phyloP scores from a whole-genome alignment of 2,329 filamentous ascomycete species.

The Aschersonia sp. region DNA sequence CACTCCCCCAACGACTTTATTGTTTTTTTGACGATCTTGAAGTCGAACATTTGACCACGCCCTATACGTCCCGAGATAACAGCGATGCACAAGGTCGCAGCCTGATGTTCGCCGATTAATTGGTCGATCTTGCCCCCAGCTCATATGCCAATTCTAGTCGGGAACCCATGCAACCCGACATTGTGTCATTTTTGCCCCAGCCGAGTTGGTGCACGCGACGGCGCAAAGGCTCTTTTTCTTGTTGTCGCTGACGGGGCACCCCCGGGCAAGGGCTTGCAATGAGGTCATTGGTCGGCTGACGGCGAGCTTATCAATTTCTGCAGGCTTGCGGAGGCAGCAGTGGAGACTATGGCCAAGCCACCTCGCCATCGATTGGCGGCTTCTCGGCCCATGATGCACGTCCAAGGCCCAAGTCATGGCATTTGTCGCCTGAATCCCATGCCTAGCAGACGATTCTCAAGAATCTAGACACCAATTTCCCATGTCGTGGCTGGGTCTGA shows the following conservation, averaged over 20 bases:
- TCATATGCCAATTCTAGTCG: no score
- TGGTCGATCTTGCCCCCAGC: no score
- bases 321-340: background rate
- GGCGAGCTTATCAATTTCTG: background rate
- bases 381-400: background rate
- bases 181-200: no score
- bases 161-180: no score
- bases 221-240: background rate
- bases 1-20: no score
- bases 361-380: background rate
- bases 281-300: constrained; percentile 3
- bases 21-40: no score
- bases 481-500: background rate
- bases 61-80: no score
- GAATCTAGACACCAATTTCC: background rate
- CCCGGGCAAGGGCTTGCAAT: background rate
- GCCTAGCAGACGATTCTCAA: background rate
- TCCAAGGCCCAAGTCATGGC: background rate
- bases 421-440: constrained; percentile 1
- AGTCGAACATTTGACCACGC: no score
- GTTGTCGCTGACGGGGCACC: background rate
- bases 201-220: no score
- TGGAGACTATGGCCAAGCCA: background rate
- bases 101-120: no score
- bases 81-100: no score